Conservation (phyloP, 1,284 basidiomycete species). For the Cutaneotrichosporon curvatum region DNA sequence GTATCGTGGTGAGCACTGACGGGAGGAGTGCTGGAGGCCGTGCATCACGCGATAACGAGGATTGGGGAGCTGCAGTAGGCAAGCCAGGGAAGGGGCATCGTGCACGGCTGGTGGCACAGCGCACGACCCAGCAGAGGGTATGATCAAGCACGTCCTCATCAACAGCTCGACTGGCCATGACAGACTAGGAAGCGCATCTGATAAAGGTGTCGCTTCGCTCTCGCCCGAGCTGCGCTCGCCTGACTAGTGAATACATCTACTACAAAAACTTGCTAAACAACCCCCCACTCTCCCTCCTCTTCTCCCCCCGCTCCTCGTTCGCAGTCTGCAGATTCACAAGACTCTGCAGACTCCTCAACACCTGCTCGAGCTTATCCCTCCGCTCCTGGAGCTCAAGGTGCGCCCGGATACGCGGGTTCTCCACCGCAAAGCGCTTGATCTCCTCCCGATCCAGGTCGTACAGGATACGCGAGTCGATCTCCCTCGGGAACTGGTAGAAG, state of each 20-base stretch:
- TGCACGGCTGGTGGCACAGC: too few species aligned
- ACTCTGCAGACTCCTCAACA: slow-evolving; percentile 82
- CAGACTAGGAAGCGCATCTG: too few species aligned
- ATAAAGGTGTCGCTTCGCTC: too few species aligned
- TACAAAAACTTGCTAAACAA: slow-evolving; percentile 44
- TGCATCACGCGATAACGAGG: too few species aligned
- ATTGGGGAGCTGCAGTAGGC: too few species aligned
- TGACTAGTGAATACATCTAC: not conserved
- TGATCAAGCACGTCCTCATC: too few species aligned
- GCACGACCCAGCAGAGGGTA: too few species aligned
- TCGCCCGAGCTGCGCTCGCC: too few species aligned
- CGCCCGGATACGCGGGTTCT: slow-evolving; percentile 76
- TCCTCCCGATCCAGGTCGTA: slow-evolving; percentile 84
- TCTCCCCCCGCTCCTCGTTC: slow-evolving; percentile 50
- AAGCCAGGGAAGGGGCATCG: too few species aligned
- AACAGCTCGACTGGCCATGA: too few species aligned
- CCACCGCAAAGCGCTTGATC: slow-evolving; percentile 77
- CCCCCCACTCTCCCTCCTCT: slow-evolving; percentile 20
- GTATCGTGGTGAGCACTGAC: too few species aligned
- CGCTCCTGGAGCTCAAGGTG: slow-evolving; percentile 95
- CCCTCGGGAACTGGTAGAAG: slow-evolving; percentile 97
- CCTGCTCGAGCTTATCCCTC: slow-evolving; percentile 96
- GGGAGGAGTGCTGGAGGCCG: too few species aligned
- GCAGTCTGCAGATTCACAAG: slow-evolving; percentile 74
- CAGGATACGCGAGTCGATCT: slow-evolving; percentile 89